Evolutionary conservation across 2,329 filamentous ascomycete species (phyloP).

Genomic region (Penicillium expansum): DNA sequence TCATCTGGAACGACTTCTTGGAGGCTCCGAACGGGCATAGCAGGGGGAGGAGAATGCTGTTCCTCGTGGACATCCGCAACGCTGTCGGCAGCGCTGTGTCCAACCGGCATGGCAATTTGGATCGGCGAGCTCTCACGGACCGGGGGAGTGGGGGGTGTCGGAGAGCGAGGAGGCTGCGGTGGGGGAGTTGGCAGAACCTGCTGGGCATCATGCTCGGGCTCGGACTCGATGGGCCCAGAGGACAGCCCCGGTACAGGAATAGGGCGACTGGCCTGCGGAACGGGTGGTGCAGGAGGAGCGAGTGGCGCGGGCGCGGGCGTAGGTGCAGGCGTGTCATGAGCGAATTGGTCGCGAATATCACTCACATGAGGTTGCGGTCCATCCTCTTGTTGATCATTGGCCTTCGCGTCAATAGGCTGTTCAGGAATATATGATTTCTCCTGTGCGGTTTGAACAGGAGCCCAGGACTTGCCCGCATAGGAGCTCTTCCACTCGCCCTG

Average conservation of each 20-base stretch:
- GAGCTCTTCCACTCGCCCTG: slow-evolving; percentile 82
- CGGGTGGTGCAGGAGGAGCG: slow-evolving; percentile 45
- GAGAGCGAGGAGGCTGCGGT: slow-evolving; percentile 47
- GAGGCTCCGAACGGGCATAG: slow-evolving; percentile 63
- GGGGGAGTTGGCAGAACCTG: slow-evolving; percentile 40
- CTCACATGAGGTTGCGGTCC: slow-evolving; percentile 65
- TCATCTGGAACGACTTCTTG: slow-evolving; percentile 62
- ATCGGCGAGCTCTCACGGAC: slow-evolving; percentile 69
- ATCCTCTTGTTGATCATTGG: slow-evolving; percentile 50
- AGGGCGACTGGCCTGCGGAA: slow-evolving; percentile 65
- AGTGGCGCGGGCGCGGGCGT: slow-evolving; percentile 42
- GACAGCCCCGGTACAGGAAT: slow-evolving; percentile 78
- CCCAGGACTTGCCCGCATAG: slow-evolving; percentile 88
- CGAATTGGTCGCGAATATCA: slow-evolving; percentile 78
- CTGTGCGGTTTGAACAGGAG: slow-evolving; percentile 70
- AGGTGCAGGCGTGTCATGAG: slow-evolving; percentile 57
- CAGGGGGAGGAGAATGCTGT: slow-evolving; percentile 38
- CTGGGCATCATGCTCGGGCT: slow-evolving; percentile 44
- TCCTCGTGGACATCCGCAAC: slow-evolving; percentile 47
- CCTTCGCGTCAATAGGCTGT: slow-evolving; percentile 63
- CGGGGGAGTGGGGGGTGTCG: slow-evolving; percentile 50
- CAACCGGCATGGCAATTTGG: slow-evolving; percentile 80
- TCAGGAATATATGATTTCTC: slow-evolving; percentile 59
- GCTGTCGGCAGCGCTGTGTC: slow-evolving; percentile 54
- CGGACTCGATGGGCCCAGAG: slow-evolving; percentile 52